Conservation (phyloP, 1,139 yeast genomes). For the Candida sp. region DNA sequence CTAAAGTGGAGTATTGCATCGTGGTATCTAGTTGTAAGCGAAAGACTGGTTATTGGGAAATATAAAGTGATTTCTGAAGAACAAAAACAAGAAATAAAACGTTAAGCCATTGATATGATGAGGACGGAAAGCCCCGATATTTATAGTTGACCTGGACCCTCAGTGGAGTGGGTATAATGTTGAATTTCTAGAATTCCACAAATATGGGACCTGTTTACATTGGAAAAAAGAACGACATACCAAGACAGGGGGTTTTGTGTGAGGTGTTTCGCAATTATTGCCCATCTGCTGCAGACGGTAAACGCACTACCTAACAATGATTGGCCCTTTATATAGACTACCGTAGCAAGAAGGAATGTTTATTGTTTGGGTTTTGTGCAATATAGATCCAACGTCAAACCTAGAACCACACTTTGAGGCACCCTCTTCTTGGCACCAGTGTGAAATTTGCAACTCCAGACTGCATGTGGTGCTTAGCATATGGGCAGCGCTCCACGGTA, state of each 20-base stretch:
- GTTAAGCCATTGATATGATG: neutral
- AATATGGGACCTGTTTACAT: neutral
- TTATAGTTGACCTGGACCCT: neutral
- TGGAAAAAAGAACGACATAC: neutral
- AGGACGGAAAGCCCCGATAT: neutral
- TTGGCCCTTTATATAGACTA: neutral
- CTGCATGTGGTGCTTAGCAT: neutral
- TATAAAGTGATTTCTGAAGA: constrained; percentile 11
- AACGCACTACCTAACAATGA: neutral
- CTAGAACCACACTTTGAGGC: neutral
- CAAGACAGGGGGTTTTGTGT: neutral
- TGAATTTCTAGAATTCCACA: neutral
- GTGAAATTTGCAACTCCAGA: neutral
- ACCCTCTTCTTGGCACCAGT: neutral
- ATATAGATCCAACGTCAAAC: neutral
- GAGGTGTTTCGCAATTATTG: neutral
- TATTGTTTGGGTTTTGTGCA: neutral
- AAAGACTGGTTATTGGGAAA: constrained; percentile 25
- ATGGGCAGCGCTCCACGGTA: neutral
- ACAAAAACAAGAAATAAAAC: neutral
- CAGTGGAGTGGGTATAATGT: neutral
- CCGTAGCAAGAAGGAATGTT: neutral
- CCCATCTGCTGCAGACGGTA: neutral
- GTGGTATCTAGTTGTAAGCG: constrained; percentile 24
- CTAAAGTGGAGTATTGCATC: constrained; percentile 54